A percentile compares a stretch with the other conserved stretches of the same genome.
phyloP scores from a whole-genome alignment of 2,329 filamentous ascomycete genomes.

The Chaetothyriales sp. region DNA sequence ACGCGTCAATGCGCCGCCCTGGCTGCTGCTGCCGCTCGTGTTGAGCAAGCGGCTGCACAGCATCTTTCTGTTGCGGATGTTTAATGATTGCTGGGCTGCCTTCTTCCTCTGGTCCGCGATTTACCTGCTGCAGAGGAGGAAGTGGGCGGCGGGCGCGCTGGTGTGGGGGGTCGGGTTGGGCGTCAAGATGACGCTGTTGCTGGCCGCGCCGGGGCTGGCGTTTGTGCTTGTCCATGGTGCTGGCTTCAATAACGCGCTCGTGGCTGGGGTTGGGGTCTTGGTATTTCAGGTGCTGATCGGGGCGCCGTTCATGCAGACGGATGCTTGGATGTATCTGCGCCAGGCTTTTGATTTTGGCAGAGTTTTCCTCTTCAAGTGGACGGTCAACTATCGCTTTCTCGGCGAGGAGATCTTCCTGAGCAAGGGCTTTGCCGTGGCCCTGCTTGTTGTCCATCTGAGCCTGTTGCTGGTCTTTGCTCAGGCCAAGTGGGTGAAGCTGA shows the following conservation, averaged over 20 bases:
- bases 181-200: conserved; percentile 86
- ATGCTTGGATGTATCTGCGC: conserved; percentile 44
- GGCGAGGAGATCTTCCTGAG: conserved; percentile 67
- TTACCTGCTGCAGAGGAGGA: conserved; percentile 55
- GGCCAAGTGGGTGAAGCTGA: conserved; percentile 58
- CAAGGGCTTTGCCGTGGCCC: conserved; percentile 48
- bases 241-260: conserved; percentile 50
- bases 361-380: conserved; percentile 94
- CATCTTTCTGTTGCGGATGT: conserved; percentile 79
- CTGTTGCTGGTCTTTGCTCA: conserved; percentile 53
- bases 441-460: conserved; percentile 50
- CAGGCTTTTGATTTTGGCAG: conserved; percentile 82
- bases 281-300: conserved; percentile 54
- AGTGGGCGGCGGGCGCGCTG: conserved; percentile 58
- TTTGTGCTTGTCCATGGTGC: conserved; percentile 59
- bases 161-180: conserved; percentile 66
- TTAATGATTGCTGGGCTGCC: conserved; percentile 87
- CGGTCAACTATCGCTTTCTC: conserved; percentile 96
- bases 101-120: conserved; percentile 74
- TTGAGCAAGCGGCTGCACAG: conserved; percentile 87
- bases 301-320: conserved; percentile 6
- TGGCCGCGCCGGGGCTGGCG: conserved; percentile 68
- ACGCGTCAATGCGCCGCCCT: conserved; percentile 47
- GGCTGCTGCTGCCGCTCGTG: conserved; percentile 70
- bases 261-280: conserved; percentile 54